Evolutionary conservation across 129 eudicot genomes (phyloP).

Genomic region (Chrysanthemum makinoi): DNA sequence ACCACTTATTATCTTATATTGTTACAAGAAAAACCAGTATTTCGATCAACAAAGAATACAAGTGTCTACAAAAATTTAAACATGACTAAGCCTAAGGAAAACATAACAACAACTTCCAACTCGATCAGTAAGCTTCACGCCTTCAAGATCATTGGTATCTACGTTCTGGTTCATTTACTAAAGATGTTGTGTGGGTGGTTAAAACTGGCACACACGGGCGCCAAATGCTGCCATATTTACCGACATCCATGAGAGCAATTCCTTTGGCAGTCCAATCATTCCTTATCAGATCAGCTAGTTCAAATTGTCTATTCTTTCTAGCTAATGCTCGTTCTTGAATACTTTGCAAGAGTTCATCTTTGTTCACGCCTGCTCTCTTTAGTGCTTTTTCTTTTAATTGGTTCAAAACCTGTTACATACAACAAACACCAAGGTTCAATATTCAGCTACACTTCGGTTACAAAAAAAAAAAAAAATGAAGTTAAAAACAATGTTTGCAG

Average conservation of each 20-base stretch:
- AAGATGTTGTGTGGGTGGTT: background rate
- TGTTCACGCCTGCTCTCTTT: slow-evolving; percentile 57
- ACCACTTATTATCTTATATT: too few species aligned
- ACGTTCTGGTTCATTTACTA: too few species aligned
- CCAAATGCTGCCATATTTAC: slow-evolving; percentile 57
- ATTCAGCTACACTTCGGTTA: background rate
- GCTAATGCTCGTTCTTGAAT: slow-evolving; percentile 67
- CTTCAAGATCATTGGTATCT: too few species aligned
- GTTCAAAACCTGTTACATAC: slow-evolving; percentile 59
- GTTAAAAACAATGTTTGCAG: background rate
- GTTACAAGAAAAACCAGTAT: too few species aligned
- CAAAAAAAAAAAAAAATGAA: too few species aligned
- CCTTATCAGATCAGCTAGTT: slow-evolving; percentile 61
- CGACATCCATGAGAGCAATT: slow-evolving; percentile 76
- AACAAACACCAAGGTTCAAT: background rate
- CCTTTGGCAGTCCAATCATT: slow-evolving; percentile 59
- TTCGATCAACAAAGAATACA: too few species aligned
- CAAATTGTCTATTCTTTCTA: slow-evolving; percentile 55
- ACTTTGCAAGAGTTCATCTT: slow-evolving; percentile 42
- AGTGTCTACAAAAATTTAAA: too few species aligned
- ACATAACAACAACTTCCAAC: too few species aligned
- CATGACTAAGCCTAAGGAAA: too few species aligned
- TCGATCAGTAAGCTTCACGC: too few species aligned
- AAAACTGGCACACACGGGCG: slow-evolving; percentile 64
- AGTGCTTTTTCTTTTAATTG: slow-evolving; percentile 81